Evolutionary conservation across 805 yeast genomes (phyloP).

Genomic region (Ascoidea asiatica): DNA sequence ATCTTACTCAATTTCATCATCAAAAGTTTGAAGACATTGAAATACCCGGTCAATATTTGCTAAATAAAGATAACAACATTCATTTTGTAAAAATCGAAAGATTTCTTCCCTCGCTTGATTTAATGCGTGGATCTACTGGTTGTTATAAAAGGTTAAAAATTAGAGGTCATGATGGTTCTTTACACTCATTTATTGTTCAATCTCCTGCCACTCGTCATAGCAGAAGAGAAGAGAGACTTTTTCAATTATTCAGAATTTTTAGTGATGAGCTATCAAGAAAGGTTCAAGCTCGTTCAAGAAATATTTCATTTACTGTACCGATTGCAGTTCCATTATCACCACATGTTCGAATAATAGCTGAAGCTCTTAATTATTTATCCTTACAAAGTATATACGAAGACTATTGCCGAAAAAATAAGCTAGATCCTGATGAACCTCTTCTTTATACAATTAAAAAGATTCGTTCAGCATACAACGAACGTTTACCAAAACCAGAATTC

Average conservation of each 20-base stretch:
- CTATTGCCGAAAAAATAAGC: conserved; percentile 58
- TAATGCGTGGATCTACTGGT: conserved; percentile 80
- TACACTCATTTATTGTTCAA: conserved; percentile 90
- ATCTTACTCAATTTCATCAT: conserved; percentile 92
- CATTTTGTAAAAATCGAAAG: conserved; percentile 91
- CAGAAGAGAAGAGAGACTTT: conserved; percentile 88
- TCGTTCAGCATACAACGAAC: conserved; percentile 86
- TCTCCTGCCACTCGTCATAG: conserved; percentile 97
- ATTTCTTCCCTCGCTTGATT: conserved; percentile 77
- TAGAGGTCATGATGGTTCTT: conserved; percentile 86
- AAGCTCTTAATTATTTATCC: conserved; percentile 62
- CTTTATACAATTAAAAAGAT: conserved; percentile 75
- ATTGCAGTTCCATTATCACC: conserved; percentile 90
- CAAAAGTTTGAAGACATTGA: conserved; percentile 97
- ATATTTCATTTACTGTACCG: conserved; percentile 77
- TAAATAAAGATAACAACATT: conserved; percentile 76
- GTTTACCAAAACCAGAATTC: conserved; percentile 86
- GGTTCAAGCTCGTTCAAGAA: conserved; percentile 80
- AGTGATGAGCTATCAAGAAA: conserved; percentile 68
- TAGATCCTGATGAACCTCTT: conserved; percentile 80
- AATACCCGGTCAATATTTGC: conserved; percentile 89
- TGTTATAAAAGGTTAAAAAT: conserved; percentile 83
- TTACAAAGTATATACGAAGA: conserved; percentile 81
- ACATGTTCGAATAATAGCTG: conserved; percentile 80
- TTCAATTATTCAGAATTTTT: conserved; percentile 82